Evolutionary conservation across 768 basidiomycete species (phyloP), one percentile per base, ranked within the genome.

Genomic region (Crucibulum laeve): DNA sequence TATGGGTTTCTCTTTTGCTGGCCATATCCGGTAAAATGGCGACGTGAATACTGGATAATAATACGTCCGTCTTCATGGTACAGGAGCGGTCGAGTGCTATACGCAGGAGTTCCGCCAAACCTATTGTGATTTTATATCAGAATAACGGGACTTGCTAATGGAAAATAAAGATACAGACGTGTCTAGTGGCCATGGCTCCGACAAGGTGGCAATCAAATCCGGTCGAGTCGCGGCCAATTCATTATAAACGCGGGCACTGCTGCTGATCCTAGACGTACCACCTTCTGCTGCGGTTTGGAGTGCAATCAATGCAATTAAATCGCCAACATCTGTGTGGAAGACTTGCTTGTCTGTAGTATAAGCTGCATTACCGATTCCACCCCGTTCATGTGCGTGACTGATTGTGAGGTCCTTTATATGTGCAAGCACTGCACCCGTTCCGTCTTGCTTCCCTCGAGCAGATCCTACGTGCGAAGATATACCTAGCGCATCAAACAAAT

Each of bases 281-380:
- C 73, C 73, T 38, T 69, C 64, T 22, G 63, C 68, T 5, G 73
- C 70, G 4, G 60, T 56, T 44, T 71, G 62, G 25, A 74, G 57
- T 2, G 70, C 67, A 43, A 73, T 60, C 23, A 73, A 56, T 4
- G 69, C 67, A 47, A 76, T 71, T 36, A 73, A 55, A 50, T 73
- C 70, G 0, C 73, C 72, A 25, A 68, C 60, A 45, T 74, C 72
- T 1, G 71, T 71, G 48, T 74, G 72, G 59, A 75, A 75, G 17
- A 74, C 71, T 49, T 74, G 72, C 46, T 69, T 71, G 55, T 74
- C 71, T 1, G 70, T 75, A 3, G 69, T 75, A 49, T 73, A 73
- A 30, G 71, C 73, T 7, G 70, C 62, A 40, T 68, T 67, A 5
- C 69, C 69, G 37, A 70, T 69, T 14, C 62, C 66, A 14, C 67